Evolutionary conservation across 108 stramenopile species (phyloP).

Genomic region (Stephanodiscus minutulus): DNA sequence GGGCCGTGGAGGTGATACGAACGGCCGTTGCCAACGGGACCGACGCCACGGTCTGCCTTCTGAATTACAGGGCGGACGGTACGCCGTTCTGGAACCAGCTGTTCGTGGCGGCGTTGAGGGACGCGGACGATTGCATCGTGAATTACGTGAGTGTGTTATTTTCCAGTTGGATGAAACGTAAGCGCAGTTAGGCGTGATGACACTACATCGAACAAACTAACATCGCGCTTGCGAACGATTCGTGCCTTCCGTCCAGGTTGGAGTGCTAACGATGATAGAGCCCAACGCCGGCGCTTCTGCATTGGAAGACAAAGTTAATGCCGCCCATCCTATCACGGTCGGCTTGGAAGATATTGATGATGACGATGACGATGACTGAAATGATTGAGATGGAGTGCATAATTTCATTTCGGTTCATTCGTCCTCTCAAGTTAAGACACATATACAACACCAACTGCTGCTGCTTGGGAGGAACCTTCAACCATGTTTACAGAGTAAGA

Average conservation of each 20-base stretch:
- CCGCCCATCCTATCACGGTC: slow-evolving; percentile 59
- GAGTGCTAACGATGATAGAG: slow-evolving; percentile 88
- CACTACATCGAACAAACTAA: background rate
- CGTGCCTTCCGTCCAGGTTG: slow-evolving; percentile 58
- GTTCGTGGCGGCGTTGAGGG: slow-evolving; percentile 93
- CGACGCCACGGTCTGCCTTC: slow-evolving; percentile 88
- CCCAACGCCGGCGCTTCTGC: slow-evolving; percentile 72
- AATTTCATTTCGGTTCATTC: no score
- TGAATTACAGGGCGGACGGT: slow-evolving; percentile 98
- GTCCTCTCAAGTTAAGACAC: no score
- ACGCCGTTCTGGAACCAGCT: slow-evolving; percentile 99
- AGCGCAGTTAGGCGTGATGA: background rate
- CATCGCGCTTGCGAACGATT: background rate
- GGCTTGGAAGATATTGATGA: slow-evolving; percentile 28
- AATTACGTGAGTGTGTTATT: slow-evolving; percentile 82
- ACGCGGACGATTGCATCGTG: slow-evolving; percentile 91
- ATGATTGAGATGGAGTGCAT: no score
- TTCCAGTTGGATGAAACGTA: slow-evolving; percentile 10
- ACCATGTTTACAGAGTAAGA: no score
- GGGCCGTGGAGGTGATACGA: slow-evolving; percentile 87
- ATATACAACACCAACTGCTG: no score
- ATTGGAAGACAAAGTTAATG: slow-evolving; percentile 87
- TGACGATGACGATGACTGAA: slow-evolving; percentile 13
- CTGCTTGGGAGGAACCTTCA: no score
- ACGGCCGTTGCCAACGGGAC: slow-evolving; percentile 80